Evolutionary conservation across 1,284 basidiomycete species (phyloP).

Genomic region (Phlebopus sp.): DNA sequence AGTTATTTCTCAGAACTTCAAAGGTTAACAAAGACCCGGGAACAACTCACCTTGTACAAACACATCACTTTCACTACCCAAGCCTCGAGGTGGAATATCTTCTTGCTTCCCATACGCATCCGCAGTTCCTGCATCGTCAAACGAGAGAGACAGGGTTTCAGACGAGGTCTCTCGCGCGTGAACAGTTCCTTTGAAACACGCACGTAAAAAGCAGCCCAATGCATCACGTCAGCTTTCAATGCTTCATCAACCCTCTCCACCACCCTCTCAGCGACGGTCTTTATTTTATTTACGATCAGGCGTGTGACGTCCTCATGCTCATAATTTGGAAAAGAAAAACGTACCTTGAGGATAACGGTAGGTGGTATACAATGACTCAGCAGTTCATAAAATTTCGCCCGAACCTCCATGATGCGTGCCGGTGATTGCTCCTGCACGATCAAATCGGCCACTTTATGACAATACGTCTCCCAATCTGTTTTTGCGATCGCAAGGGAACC

Average conservation of each 20-base stretch:
- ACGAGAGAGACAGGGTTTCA: too few species aligned
- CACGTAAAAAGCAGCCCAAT: constrained; percentile 96
- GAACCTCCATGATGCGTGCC: constrained; percentile 85
- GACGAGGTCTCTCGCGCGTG: too few species aligned
- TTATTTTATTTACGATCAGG: constrained; percentile 33
- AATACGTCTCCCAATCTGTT: constrained; percentile 99
- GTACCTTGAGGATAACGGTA: constrained; percentile 83
- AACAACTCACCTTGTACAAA: constrained; percentile 59
- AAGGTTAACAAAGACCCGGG: constrained; percentile 15
- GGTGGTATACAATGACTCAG: constrained; percentile 98
- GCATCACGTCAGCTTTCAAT: constrained; percentile 87
- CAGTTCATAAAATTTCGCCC: constrained; percentile 93
- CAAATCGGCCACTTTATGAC: constrained; percentile 88
- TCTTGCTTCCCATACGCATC: constrained; percentile 88
- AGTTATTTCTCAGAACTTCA: too few species aligned
- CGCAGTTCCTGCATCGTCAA: constrained; percentile 68
- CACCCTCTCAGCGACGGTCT: constrained; percentile 88
- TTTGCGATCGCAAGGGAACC: constrained; percentile 82
- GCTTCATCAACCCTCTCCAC: constrained; percentile 78
- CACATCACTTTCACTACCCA: constrained; percentile 89
- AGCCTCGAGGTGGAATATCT: constrained; percentile 94
- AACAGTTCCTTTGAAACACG: constrained; percentile 35
- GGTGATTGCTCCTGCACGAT: constrained; percentile 95
- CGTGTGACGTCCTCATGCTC: not conserved
- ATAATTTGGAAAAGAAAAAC: constrained; percentile 12